Base-by-base conservation (phyloP, 345 rosid species). In the Brassica nigra region DNA sequence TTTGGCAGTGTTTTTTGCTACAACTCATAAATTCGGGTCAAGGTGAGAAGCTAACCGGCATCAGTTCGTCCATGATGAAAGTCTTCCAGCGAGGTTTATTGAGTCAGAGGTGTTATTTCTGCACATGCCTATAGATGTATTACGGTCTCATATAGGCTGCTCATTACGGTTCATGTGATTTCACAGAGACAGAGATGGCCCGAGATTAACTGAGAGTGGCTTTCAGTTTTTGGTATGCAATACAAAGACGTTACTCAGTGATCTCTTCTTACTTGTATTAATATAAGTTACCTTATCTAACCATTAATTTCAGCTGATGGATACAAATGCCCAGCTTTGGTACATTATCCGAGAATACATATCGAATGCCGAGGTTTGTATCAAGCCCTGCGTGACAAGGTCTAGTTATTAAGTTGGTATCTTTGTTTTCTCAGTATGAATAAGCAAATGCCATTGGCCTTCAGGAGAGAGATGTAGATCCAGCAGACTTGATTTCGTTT, bases 281-380 rank as follows among this genome's bases (percentile, higher is more conserved):
- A 71, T 80, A 42, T 62, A 47, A 74, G 18, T 83, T 73, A 70
- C 81, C 68, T 68, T 67, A 31, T 73, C 42, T 11, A 20, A 76
- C 58, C 77, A 37, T 55, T 49, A 49, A 49, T 80, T 84, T 67
- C 92, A 95, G 99, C 87, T 95, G 81, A 93, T 95, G 99, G 98
- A 95, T 77, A 95, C 99, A 84, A 91, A 90, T 87, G 91, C 98
- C 31, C 99, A 95, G 82, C 89, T 95, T 57, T 93, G 99, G 99
- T 95, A 93, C 86, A 90, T 95, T 34, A 86, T 92, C 75, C 90
- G 99, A 84, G 99, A 95, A 81, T 95, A 95, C 85, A 95, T 95
- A 74, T 81, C 92, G 15, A 95, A 93, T 81, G 90, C 94, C 23
- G 98, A 90, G 99, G 99, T 95, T 81, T 79, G 74, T 28, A 71